Evolutionary conservation across 2,329 filamentous ascomycete genomes (phyloP).

Genomic region (Exophiala spinifera): DNA sequence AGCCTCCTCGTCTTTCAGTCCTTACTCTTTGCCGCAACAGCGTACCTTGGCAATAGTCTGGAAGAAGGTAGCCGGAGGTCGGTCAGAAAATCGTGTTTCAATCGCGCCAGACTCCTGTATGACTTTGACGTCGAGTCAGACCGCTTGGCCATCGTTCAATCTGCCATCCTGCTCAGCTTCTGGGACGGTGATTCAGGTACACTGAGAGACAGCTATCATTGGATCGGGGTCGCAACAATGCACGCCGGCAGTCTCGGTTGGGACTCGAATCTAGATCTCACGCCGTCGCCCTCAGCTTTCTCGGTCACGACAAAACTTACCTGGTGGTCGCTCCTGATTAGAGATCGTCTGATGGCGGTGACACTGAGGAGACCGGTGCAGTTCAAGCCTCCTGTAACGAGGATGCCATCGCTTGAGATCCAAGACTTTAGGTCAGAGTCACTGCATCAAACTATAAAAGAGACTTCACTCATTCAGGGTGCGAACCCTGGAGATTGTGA

Average conservation of each 20-base stretch:
- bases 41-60: conserved; percentile 78
- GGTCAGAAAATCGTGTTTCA: conserved; percentile 82
- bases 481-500: neutral
- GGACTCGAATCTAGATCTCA: conserved; percentile 69
- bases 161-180: conserved; percentile 87
- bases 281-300: too few species aligned
- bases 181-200: conserved; percentile 97
- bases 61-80: conserved; percentile 74
- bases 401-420: conserved; percentile 53
- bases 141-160: conserved; percentile 81
- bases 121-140: conserved; percentile 94
- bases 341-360: conserved; percentile 84
- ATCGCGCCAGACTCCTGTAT: conserved; percentile 77
- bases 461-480: neutral
- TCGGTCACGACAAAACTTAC: conserved; percentile 64
- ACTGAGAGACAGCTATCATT: conserved; percentile 97
- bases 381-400: neutral
- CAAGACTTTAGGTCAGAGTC: conserved; percentile 76
- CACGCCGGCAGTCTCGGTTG: conserved; percentile 89
- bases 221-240: conserved; percentile 95
- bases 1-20: conserved; percentile 89
- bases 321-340: conserved; percentile 98
- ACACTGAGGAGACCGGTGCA: conserved; percentile 90
- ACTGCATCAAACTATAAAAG: conserved; percentile 37
- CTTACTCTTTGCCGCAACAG: conserved; percentile 87